Evolutionary conservation across 1,139 yeast species (phyloP), one percentile per base, ranked within the genome.

Genomic region (Kodamaea alishanica): DNA sequence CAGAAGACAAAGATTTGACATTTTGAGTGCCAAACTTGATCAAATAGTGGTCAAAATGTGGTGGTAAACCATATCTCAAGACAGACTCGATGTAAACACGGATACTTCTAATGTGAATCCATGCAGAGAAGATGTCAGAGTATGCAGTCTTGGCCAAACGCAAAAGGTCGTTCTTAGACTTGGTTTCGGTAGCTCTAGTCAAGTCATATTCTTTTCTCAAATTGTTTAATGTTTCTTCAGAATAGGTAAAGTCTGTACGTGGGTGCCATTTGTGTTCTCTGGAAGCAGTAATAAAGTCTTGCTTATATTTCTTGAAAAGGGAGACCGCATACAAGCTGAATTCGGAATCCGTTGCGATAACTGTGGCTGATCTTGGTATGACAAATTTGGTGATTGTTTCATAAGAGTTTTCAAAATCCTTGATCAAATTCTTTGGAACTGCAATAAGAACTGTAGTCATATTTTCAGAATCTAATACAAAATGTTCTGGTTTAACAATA

Each of bases 31-130:
- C 57, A 41, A 77, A 63, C 49, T 76, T 72, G 42, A 84, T 62
- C 38, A 82, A 65, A 49, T 65, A 80, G 42, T 85, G 79, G 56
- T 81, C 77, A 60, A 92, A 92, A 57, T 84, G 84, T 30, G 98
- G 97, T 28, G 98, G 98, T 46, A 92, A 76, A 1, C 99, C 99
- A 61, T 92, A 92, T 62, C 98, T 83, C 58, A 92, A 75, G 9
- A 92, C 96, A 8, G 77, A 68, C 58, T 77, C 83, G 34, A 76
- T 79, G 51, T 75, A 77, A 10, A 72, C 64, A 51, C 81, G 68
- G 41, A 77, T 67, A 6, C 73, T 67, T 65, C 89, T 89, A 51
- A 92, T 77, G 63, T 92, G 98, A 55, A 85, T 74, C 96, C 96
- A 89, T 48, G 85, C 79, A 49, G 86, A 74, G 46, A 86, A 73